Base-by-base conservation (phyloP, 352 stramenopile genomes). In the Aphanomyces invadans region DNA sequence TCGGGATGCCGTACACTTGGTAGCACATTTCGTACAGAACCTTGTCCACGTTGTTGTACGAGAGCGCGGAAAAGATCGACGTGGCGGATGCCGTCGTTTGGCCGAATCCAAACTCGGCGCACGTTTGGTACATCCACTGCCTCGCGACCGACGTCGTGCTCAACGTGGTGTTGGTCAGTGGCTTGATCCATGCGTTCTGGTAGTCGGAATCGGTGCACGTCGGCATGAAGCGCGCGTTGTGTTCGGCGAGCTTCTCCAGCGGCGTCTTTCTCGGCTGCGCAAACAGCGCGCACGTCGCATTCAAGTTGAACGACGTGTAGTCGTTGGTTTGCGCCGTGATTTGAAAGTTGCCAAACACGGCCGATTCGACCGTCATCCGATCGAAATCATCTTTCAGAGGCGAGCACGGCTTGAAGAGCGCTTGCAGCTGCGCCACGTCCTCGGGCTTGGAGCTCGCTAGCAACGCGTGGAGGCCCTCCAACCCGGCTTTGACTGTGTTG, bases 31-130 rank as follows among this genome's bases (percentile, higher is more conserved):
- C 36, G 52, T 94, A 86, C 72, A 93, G 93, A 3, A 77, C 72
- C 9, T 92, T 55, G 68, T 89, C 69, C 4, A 96, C 78, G 42
- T 95, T 83, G 73, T 93, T 92, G 62, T 89, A 96, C 36, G 83
- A 82, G 32, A 96, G 68, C 70, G 92, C 77, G 31, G 70, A 76
- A 46, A 65, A 70, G 38, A 61, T 71, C 38, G 39, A 45, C 55
- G 21, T 71, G 19, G 48, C 17, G 21, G 29, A 36, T 3, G 28
- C 32, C 3, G 69, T 83, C 92, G 54, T 95, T 93, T 56, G 95
- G 83, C 80, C 81, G 94, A 42, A 87, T 71, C 86, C 87, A 94
- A 65, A 87, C 89, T 78, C 71, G 39, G 15, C 83, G 83, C 53
- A 85, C 77, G 62, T 92, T 83, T 33, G 71, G 73, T 79, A 83